Percentiles rank a stretch among this genome's conserved stretches.
Evolutionary conservation across 352 stramenopile species (phyloP).

Genomic region (Phytophthora pluvialis): DNA sequence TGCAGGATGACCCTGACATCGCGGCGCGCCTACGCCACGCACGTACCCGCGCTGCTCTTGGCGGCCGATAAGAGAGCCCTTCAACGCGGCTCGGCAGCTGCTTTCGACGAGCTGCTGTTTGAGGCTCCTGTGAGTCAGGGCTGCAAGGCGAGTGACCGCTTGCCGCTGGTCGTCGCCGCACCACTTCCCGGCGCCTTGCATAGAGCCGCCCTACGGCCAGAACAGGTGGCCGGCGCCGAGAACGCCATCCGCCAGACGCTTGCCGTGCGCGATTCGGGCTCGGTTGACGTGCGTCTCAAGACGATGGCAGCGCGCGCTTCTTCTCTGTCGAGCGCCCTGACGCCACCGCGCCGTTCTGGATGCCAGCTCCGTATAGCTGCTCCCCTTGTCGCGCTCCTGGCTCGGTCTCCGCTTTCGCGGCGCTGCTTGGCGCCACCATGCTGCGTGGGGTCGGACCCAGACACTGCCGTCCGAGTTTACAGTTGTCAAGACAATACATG

Average conservation of each 20-base stretch:
- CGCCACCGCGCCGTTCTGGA: constrained; percentile 21
- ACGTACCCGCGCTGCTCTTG: constrained; percentile 36
- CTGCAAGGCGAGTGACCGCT: constrained; percentile 5
- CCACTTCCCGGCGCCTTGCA: constrained; percentile 25
- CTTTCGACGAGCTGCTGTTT: constrained; percentile 34
- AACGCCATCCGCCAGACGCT: constrained; percentile 31
- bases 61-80: constrained; percentile 33
- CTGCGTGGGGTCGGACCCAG: constrained; percentile 16
- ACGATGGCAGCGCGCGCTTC: constrained; percentile 17
- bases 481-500: background rate
- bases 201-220: constrained; percentile 39
- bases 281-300: constrained; percentile 27
- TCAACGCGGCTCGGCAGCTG: constrained; percentile 23
- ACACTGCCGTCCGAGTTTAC: constrained; percentile 6
- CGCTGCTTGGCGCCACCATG: constrained; percentile 1
- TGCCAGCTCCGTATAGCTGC: constrained; percentile 22
- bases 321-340: constrained; percentile 20
- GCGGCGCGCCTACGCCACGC: constrained; percentile 30
- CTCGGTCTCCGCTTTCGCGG: background rate
- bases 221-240: constrained; percentile 27
- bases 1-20: constrained; percentile 25
- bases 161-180: constrained; percentile 20
- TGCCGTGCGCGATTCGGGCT: constrained; percentile 5
- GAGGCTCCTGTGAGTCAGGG: constrained; percentile 32
- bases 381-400: constrained; percentile 6